Percentiles rank a stretch among this genome's conserved stretches.
Conservation (phyloP, 495 filamentous ascomycete genomes). For the Penicillium longicatenatum region DNA sequence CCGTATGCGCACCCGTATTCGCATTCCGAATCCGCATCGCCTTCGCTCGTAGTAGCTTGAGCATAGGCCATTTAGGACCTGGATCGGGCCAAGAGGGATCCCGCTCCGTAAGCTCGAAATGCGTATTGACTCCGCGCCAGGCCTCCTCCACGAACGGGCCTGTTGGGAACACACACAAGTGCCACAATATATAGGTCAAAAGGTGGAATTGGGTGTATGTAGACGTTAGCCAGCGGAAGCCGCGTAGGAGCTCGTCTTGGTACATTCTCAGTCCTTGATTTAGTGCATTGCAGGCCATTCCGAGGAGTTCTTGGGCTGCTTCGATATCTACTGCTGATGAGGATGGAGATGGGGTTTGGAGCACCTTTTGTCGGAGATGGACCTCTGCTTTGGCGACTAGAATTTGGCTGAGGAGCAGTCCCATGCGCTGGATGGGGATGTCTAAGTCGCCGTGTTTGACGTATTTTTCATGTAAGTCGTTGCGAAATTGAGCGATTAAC, state of each 20-base stretch:
- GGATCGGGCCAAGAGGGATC: conserved; percentile 19
- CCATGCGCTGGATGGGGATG: conserved; percentile 36
- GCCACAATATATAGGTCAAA: conserved; percentile 36
- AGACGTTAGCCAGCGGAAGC: conserved; percentile 30
- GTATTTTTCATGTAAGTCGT: conserved; percentile 23
- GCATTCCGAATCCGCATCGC: conserved; percentile 24
- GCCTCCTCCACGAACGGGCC: conserved; percentile 5
- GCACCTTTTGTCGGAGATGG: conserved; percentile 26
- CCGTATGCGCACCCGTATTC: conserved; percentile 10
- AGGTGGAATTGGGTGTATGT: conserved; percentile 34
- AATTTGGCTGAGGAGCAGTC: conserved; percentile 25
- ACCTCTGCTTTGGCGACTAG: conserved; percentile 29
- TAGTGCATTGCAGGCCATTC: conserved; percentile 21
- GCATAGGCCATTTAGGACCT: conserved; percentile 27
- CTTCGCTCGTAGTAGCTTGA: conserved; percentile 28
- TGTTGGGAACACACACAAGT: conserved; percentile 26
- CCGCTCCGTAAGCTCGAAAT: conserved; percentile 1
- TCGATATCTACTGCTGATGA: conserved; percentile 6
- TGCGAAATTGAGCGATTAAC: conserved; percentile 24
- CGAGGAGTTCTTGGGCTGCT: conserved; percentile 18
- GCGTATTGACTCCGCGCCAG: not conserved
- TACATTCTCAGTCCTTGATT: conserved; percentile 23
- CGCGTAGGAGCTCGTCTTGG: conserved; percentile 30
- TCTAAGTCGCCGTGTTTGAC: conserved; percentile 28
- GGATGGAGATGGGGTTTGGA: conserved; percentile 15